Base-by-base conservation (phyloP, 2,329 filamentous ascomycete genomes). In the Chaetomiaceae sp. region DNA sequence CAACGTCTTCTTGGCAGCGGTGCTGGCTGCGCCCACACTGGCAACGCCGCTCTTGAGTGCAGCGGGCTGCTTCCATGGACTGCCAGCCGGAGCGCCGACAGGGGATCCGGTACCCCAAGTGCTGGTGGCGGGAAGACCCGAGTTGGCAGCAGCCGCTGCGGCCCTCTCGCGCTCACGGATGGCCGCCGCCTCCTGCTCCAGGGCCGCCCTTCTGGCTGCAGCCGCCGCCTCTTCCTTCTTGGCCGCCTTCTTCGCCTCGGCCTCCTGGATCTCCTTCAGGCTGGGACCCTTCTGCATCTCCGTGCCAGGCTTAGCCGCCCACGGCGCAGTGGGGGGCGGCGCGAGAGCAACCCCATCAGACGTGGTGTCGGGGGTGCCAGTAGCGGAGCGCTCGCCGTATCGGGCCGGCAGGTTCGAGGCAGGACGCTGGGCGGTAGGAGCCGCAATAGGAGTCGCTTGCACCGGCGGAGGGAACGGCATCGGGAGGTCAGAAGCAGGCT, bases 201-300 rank as follows among this genome's bases (percentile, higher is more conserved):
- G 81, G 15, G 84, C 79, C 44, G 85, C 85, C 62, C 88, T 89
- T 61, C 91, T 87, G 56, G 87, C 81, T 38, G 89, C 87, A 33
- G 85, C 84, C 15, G 89, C 90, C 50, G 84, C 74, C 65, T 94
- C 90, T 66, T 97, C 92, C 12, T 83, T 85, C 71, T 95, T 89
- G 47, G 92, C 92, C 11, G 91, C 91, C 68, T 94, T 95, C 66
- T 88, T 89, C 33, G 92, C 92, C 69, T 99, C 94, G 4, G 89
- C 87, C 69, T 96, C 92, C 69, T 99, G 94, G 22, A 99, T 99
- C 67, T 99, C 91, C 72, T 91, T 95, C 58, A 99, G 75, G 56
- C 91, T 96, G 2, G 92, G 94, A 0, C 91, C 91, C 70, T 89
- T 95, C 37, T 89, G 83, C 22, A 80, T 73, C 56, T 83, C 79